phyloP scores from a whole-genome alignment of 495 filamentous ascomycete genomes.

The Penicillium ochrochloron region DNA sequence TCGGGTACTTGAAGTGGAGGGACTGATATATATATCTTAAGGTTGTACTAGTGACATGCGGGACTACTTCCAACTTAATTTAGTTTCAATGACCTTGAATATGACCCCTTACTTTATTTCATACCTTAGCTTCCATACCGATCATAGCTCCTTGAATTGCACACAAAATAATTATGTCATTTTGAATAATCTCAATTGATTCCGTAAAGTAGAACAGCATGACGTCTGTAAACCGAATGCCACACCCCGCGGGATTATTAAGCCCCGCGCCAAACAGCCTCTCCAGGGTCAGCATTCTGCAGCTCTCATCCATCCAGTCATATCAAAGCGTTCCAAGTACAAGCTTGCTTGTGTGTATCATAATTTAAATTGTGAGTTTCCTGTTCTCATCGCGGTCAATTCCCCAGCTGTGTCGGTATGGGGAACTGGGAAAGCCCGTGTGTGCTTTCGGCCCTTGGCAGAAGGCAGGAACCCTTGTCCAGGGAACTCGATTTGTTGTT shows the following conservation, averaged over 20 bases:
- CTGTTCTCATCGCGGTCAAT: background rate
- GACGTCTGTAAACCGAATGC: slow-evolving; percentile 14
- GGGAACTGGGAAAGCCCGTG: background rate
- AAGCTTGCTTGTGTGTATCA: background rate
- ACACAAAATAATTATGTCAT: background rate
- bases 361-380: background rate
- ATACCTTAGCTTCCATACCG: background rate
- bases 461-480: background rate
- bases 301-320: background rate
- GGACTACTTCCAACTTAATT: too few relatives aligned
- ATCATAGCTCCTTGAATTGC: background rate
- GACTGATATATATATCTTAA: too few relatives aligned
- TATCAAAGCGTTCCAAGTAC: background rate
- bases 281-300: background rate
- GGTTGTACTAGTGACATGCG: too few relatives aligned
- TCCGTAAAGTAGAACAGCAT: slow-evolving; percentile 7
- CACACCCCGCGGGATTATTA: slow-evolving; percentile 23
- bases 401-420: too few relatives aligned
- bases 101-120: too few relatives aligned
- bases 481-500: background rate
- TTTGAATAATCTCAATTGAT: background rate
- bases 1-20: too few relatives aligned
- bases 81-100: too few relatives aligned
- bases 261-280: slow-evolving; percentile 23
- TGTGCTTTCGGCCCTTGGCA: background rate